Base-by-base conservation (phyloP, 768 basidiomycete genomes). In the Phaffia australis region DNA sequence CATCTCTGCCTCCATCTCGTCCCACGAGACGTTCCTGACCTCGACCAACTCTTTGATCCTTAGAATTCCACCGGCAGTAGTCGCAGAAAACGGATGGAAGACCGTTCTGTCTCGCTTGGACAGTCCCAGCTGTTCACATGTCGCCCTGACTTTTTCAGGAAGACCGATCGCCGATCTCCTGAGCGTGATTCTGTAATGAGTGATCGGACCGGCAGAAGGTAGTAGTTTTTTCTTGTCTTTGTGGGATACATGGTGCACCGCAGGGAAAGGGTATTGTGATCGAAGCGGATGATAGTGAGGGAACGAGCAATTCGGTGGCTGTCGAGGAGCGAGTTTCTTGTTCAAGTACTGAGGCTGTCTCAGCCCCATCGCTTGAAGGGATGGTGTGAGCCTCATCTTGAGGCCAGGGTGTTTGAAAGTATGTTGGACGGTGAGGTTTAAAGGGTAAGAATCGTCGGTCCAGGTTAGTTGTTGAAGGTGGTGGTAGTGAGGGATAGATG, bases 111-210 rank as follows among this genome's bases (percentile, higher is more conserved):
- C 82, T 49, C 90, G 83, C 75, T 88, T 85, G 50, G 67, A 54
- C 60, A 97, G 80, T 1, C 92, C 92, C 2, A 97, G 83, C 0
- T 89, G 82, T n/a, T 81, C 80, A 55, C 93, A 80, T 0, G 91
- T 93, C 56, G 81, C 84, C 73, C 85, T 81, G 65, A 84, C 83
- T 71, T 81, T 81, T 65, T 83, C 79, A 2, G 87, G 85, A 11
- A 94, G 83, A 0, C 89, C 86, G 69, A 93, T 92, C 58, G 84
- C 86, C 6, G 91, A 93, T 64, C 92, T 87, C 14, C 83, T 83
- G 32, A 93, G 84, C 23, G 91, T 94, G 72, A 97, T 86, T 79
- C 87, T 88, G 80, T 82, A 92, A 77, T 94, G 88, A 0, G 91
- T 89, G 7, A 75, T 70, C 54, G 62, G 62, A 19, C 49, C 52